These are phyloP conservation scores for Hypomyces perniciosus DNA, from an alignment of 2,329 filamentous ascomycete genomes.

Conservation along the genomic window DNA sequence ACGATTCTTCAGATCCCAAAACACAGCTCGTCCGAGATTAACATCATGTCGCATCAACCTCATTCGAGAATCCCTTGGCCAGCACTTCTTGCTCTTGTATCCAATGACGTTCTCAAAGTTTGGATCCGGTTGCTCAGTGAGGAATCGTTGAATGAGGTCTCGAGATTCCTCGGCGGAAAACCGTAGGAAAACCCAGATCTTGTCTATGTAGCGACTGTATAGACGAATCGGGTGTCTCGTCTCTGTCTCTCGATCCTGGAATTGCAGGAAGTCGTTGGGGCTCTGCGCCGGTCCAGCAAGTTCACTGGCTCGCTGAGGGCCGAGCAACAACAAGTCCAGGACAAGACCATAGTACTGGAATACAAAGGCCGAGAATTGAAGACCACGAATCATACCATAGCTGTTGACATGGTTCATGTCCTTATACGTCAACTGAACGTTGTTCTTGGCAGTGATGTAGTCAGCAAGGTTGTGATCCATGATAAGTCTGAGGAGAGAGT, in stretches of 20 bases:
- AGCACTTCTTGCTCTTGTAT: constrained; percentile 99
- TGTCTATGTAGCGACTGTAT: constrained; percentile 98
- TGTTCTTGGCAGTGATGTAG: constrained; percentile 99
- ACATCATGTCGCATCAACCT: constrained; percentile 98
- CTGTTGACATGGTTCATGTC: constrained; percentile 99
- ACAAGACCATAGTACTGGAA: constrained; percentile 99
- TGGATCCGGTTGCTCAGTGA: constrained; percentile 96
- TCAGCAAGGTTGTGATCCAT: constrained; percentile 99
- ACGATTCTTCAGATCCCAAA: constrained; percentile 98
- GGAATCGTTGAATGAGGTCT: constrained; percentile 92
- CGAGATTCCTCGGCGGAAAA: constrained; percentile 92
- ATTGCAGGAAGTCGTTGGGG: constrained; percentile 97
- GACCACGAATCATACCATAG: constrained; percentile 94
- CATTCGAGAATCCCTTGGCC: constrained; percentile 97
- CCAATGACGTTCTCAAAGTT: constrained; percentile 99
- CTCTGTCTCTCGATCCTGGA: constrained; percentile 88
- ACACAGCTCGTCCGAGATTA: constrained; percentile 92
- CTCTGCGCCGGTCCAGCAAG: constrained; percentile 90
- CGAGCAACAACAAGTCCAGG: constrained; percentile 84
- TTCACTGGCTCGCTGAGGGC: constrained; percentile 92
- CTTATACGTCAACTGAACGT: constrained; percentile 98
- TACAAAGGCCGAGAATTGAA: constrained; percentile 97
- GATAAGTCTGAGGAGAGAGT: constrained; percentile 85
- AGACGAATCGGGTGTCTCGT: constrained; percentile 89
- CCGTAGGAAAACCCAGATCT: constrained; percentile 95